These are phyloP conservation scores for Linum lewisii DNA, from an alignment of 345 rosid species.

Conservation along the genomic window DNA sequence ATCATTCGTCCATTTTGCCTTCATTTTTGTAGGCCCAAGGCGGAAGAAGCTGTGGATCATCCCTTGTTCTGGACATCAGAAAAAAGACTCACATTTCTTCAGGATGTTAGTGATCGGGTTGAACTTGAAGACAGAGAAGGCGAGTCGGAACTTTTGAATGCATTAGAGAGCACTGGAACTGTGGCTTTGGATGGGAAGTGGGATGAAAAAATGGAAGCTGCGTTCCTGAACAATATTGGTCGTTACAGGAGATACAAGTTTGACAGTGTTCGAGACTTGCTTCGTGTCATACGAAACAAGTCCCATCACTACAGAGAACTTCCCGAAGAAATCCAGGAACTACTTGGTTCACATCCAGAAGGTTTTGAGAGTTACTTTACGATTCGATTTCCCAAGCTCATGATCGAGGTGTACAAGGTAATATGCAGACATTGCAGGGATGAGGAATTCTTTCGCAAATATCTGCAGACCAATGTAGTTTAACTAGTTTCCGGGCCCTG, in stretches of 20 bases:
- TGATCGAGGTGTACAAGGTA: slow-evolving; percentile 74
- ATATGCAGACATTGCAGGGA: slow-evolving; percentile 41
- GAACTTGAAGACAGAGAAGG: slow-evolving; percentile 70
- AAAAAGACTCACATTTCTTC: slow-evolving; percentile 71
- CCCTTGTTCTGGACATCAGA: slow-evolving; percentile 90
- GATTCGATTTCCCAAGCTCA: slow-evolving; percentile 60
- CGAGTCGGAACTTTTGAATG: slow-evolving; percentile 50
- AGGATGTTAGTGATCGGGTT: slow-evolving; percentile 75
- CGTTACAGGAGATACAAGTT: slow-evolving; percentile 70
- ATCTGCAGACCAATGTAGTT: slow-evolving; percentile 30
- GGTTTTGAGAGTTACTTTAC: slow-evolving; percentile 71
- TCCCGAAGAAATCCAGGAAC: slow-evolving; percentile 74
- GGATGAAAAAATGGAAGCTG: slow-evolving; percentile 74
- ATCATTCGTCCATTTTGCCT: background rate
- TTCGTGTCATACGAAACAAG: slow-evolving; percentile 83
- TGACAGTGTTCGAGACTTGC: slow-evolving; percentile 66
- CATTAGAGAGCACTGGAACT: slow-evolving; percentile 55
- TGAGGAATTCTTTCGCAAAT: slow-evolving; percentile 70
- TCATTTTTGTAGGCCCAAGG: slow-evolving; percentile 50
- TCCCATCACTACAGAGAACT: slow-evolving; percentile 85
- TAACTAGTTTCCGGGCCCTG: background rate
- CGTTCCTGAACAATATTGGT: slow-evolving; percentile 61
- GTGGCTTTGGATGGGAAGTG: slow-evolving; percentile 68
- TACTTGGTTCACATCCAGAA: slow-evolving; percentile 77
- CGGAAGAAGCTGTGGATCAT: slow-evolving; percentile 59